phyloP scores from a whole-genome alignment of 371 early-diverging fungal genomes.

The Actinomucor elegans region DNA sequence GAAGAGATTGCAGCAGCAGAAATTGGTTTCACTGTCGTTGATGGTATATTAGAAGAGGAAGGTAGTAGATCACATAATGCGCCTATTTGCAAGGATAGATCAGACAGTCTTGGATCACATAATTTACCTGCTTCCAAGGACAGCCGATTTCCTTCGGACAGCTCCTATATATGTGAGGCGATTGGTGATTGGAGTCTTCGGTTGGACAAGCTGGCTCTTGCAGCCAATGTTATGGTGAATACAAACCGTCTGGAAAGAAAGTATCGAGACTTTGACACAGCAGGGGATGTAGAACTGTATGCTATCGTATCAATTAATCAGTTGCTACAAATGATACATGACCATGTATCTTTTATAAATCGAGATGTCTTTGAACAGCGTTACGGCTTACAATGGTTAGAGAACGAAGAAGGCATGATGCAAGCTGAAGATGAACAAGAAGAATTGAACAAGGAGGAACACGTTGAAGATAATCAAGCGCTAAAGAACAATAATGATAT shows the following conservation, averaged over 20 bases:
- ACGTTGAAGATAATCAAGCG: too few relatives aligned
- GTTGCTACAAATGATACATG: not conserved
- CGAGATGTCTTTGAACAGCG: not conserved
- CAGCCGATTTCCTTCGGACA: slow-evolving; percentile 7
- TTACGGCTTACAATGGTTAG: not conserved
- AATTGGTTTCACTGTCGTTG: too few relatives aligned
- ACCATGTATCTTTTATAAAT: not conserved
- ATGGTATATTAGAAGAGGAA: too few relatives aligned
- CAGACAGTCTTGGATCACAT: not conserved
- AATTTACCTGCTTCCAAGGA: not conserved
- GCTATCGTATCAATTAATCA: not conserved
- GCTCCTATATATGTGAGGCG: slow-evolving; percentile 9
- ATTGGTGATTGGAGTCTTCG: slow-evolving; percentile 1
- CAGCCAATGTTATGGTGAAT: not conserved
- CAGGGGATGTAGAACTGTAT: slow-evolving; percentile 7
- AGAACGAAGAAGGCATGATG: too few relatives aligned
- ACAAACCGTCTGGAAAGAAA: slow-evolving; percentile 6
- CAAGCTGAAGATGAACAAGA: too few relatives aligned
- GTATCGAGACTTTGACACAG: slow-evolving; percentile 4
- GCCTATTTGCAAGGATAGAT: too few relatives aligned
- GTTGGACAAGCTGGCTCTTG: not conserved
- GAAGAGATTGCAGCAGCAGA: not conserved
- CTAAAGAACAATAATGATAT: too few relatives aligned
- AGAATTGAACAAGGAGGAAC: too few relatives aligned
- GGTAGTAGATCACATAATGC: too few relatives aligned